These are phyloP conservation scores for Xylariaceae sp. DNA, from an alignment of 2,329 filamentous ascomycete species.

Conservation along the genomic window DNA sequence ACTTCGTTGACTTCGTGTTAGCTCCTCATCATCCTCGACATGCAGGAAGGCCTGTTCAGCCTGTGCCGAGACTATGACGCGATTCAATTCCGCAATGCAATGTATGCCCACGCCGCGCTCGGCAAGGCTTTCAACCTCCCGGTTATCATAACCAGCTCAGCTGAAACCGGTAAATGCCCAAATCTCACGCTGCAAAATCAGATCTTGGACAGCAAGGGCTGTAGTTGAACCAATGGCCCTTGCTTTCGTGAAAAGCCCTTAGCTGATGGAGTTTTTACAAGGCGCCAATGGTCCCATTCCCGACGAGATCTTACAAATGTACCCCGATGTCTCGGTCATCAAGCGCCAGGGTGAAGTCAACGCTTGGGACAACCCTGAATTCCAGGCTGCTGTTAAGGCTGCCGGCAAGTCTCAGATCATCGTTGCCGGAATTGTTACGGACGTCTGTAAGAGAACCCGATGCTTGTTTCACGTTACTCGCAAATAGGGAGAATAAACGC, in stretches of 20 bases:
- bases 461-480: not conserved
- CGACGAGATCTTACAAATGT: slow-evolving; percentile 64
- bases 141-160: slow-evolving; percentile 66
- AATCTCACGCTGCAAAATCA: not conserved
- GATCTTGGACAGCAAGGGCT: not conserved
- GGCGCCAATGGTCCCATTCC: slow-evolving; percentile 70
- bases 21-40: slow-evolving; percentile 55
- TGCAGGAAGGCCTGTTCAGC: slow-evolving; percentile 56
- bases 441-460: slow-evolving; percentile 54
- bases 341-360: slow-evolving; percentile 68
- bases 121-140: slow-evolving; percentile 65
- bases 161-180: slow-evolving; percentile 45
- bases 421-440: slow-evolving; percentile 67
- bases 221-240: not conserved
- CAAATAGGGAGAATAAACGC: not conserved
- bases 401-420: slow-evolving; percentile 67
- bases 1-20: slow-evolving; percentile 33
- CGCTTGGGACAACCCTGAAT: slow-evolving; percentile 71
- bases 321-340: slow-evolving; percentile 63
- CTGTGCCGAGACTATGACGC: slow-evolving; percentile 63
- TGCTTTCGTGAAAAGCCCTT: not conserved
- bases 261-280: slow-evolving; percentile 9
- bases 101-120: slow-evolving; percentile 63
- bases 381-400: slow-evolving; percentile 60
- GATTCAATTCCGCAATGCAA: slow-evolving; percentile 61